Conservation (phyloP, 805 yeast species). For the Komagataella populi region DNA sequence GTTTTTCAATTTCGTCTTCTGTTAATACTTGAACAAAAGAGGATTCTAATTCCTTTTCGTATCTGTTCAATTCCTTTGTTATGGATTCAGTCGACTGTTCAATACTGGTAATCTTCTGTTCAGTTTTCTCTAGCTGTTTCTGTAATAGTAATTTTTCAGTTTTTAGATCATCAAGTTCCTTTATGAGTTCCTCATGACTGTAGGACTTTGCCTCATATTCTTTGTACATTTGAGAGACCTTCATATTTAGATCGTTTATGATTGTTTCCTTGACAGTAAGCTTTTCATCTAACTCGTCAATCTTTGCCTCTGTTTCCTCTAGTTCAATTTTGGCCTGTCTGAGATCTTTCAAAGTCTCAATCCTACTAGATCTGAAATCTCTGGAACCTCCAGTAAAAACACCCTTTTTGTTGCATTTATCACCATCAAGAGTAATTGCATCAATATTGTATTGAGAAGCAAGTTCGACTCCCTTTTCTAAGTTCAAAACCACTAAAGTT, state of each 20-base stretch:
- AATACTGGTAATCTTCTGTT: slow-evolving; percentile 11
- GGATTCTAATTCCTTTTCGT: slow-evolving; percentile 32
- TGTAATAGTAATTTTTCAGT: slow-evolving; percentile 19
- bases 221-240: slow-evolving; percentile 19
- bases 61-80: slow-evolving; percentile 26
- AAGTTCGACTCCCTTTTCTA: slow-evolving; percentile 54
- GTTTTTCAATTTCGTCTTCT: slow-evolving; percentile 28
- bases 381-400: slow-evolving; percentile 81
- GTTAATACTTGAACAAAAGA: slow-evolving; percentile 42
- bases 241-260: slow-evolving; percentile 36
- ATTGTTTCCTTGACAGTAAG: slow-evolving; percentile 33
- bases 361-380: slow-evolving; percentile 41
- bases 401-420: slow-evolving; percentile 74
- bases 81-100: slow-evolving; percentile 17
- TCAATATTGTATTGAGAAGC: slow-evolving; percentile 47
- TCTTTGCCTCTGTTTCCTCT: slow-evolving; percentile 22
- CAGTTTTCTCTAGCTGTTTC: slow-evolving; percentile 28
- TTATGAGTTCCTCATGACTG: background rate
- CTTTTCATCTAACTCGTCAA: slow-evolving; percentile 22
- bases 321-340: slow-evolving; percentile 37
- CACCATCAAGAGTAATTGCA: slow-evolving; percentile 89
- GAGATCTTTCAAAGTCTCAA: slow-evolving; percentile 54
- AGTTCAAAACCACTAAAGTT: slow-evolving; percentile 60
- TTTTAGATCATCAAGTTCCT: background rate
- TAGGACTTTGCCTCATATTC: slow-evolving; percentile 5